These are phyloP conservation scores for Pelargonium myrrhifolium DNA, from an alignment of 441 rosid species.

Conservation along the genomic window DNA sequence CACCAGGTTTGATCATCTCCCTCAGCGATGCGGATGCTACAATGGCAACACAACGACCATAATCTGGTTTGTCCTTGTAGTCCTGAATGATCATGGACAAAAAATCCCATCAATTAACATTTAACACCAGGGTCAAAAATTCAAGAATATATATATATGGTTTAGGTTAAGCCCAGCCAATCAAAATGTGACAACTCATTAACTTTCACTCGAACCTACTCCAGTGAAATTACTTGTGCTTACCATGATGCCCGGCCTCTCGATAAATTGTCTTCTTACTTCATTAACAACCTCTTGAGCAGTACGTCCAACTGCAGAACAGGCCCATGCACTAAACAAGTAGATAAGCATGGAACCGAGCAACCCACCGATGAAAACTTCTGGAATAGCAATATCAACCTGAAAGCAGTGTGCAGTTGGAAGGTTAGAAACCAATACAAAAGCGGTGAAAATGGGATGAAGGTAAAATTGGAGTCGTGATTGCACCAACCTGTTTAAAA, in stretches of 20 bases:
- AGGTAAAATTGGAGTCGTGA: conserved; percentile 1
- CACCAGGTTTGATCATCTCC: conserved; percentile 98
- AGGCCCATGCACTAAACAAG: conserved; percentile 96
- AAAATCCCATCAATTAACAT: not conserved
- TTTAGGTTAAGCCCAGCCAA: no score
- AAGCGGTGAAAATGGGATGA: not conserved
- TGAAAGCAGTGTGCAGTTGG: conserved; percentile 26
- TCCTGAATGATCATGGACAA: conserved; percentile 40
- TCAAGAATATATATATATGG: not conserved
- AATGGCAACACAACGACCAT: conserved; percentile 94
- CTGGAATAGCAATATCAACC: conserved; percentile 99
- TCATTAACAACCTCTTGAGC: conserved; percentile 99
- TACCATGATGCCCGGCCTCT: conserved; percentile 99
- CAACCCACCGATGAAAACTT: conserved; percentile 89
- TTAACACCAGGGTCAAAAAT: conserved; percentile 3
- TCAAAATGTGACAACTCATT: no score
- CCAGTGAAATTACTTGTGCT: conserved; percentile 9
- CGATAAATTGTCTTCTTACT: conserved; percentile 96
- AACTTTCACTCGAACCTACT: no score
- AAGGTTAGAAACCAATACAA: not conserved
- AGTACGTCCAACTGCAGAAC: conserved; percentile 95
- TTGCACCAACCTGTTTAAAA: conserved; percentile 61
- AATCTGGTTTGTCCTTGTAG: conserved; percentile 94
- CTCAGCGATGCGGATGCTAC: conserved; percentile 94
- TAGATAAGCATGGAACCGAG: conserved; percentile 94